Evolutionary conservation across 345 rosid genomes (phyloP).

Genomic region (Bruguiera sexangula): DNA sequence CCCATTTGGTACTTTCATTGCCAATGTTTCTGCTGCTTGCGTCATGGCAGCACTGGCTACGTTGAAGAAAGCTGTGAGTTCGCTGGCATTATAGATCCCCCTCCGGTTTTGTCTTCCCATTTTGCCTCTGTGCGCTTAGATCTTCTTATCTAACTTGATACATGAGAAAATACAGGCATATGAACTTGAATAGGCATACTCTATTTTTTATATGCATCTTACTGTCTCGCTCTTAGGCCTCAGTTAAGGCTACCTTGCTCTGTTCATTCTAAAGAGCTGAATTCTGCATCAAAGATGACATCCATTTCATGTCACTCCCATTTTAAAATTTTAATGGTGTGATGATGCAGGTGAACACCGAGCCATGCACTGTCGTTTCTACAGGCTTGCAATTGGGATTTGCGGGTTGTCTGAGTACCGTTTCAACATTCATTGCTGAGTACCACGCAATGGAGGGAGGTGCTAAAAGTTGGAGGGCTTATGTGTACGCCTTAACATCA

Average conservation of each 20-base stretch:
- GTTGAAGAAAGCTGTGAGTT: conserved; percentile 51
- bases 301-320: neutral
- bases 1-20: conserved; percentile 77
- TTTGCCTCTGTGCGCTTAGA: conserved; percentile 43
- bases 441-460: conserved; percentile 84
- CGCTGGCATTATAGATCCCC: conserved; percentile 31
- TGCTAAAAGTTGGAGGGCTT: conserved; percentile 66
- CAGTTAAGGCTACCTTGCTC: neutral
- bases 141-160: conserved; percentile 74
- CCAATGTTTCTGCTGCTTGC: conserved; percentile 77
- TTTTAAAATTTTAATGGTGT: neutral
- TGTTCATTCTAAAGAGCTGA: neutral
- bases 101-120: conserved; percentile 40
- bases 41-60: conserved; percentile 75
- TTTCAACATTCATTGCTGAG: conserved; percentile 87
- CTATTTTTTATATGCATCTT: conserved; percentile 20
- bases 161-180: too few species aligned
- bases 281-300: neutral
- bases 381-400: conserved; percentile 70
- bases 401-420: conserved; percentile 81
- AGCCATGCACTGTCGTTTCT: conserved; percentile 45
- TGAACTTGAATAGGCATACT: too few species aligned
- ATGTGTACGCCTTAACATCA: conserved; percentile 53
- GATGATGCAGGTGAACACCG: conserved; percentile 48
- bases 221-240: neutral